Base-by-base conservation (phyloP, 1,284 basidiomycete genomes). In the Mycena sp. region DNA sequence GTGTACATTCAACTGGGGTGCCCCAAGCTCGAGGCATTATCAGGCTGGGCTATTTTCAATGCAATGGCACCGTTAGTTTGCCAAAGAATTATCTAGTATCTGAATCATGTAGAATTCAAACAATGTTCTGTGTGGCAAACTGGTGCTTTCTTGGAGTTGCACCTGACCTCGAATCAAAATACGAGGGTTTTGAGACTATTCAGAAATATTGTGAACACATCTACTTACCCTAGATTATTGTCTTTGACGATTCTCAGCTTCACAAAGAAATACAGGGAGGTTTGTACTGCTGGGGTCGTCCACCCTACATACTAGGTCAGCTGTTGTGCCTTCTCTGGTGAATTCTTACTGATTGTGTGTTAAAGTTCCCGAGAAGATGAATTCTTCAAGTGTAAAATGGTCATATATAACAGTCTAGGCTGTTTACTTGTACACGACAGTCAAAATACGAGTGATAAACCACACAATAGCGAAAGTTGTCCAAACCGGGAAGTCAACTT, bases 21-120 rank as follows among this genome's bases (percentile, higher is more conserved):
- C n/a, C n/a, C n/a, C n/a, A n/a, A n/a, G n/a, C n/a, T n/a, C n/a
- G n/a, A n/a, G n/a, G n/a, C n/a, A n/a, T n/a, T n/a, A n/a, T n/a
- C n/a, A n/a, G n/a, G n/a, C n/a, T n/a, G n/a, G n/a, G n/a, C n/a
- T n/a, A n/a, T n/a, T n/a, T n/a, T n/a, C n/a, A n/a, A n/a, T n/a
- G n/a, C n/a, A n/a, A n/a, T n/a, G n/a, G n/a, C n/a, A n/a, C n/a
- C n/a, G n/a, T n/a, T n/a, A n/a, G n/a, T n/a, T n/a, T n/a, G n/a
- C 76, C n/a, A 48, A 32, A 98, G 26, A 46, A 46, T 46, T 46
- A 46, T 46, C 45, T 46, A 46, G 45, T 29, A 46, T 46, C 28
- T 46, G 45, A 46, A 46, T 46, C 6, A n/a, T 46, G 28, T 46
- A 46, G 45, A 46, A 46, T 46, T 46, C 45, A 46, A 46, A 46